Percentiles rank a stretch among this genome's conserved stretches.
phyloP scores from a whole-genome alignment of 768 basidiomycete species.

The Lyophyllum decastes region DNA sequence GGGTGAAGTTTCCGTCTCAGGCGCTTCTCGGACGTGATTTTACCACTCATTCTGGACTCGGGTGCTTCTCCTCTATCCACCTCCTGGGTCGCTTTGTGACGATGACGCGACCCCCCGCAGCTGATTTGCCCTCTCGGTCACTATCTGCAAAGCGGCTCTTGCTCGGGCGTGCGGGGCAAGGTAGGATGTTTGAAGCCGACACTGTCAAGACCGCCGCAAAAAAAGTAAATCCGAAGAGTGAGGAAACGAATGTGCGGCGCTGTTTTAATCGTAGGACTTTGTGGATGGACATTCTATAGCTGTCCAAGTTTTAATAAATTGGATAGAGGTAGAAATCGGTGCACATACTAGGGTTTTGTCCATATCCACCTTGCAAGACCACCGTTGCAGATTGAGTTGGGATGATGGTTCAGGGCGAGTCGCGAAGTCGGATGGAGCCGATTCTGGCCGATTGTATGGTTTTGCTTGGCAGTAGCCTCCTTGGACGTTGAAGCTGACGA shows the following conservation, averaged over 20 bases:
- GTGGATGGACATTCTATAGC: conserved; percentile 55
- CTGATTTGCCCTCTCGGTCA: conserved; percentile 27
- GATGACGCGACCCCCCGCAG: conserved; percentile 40
- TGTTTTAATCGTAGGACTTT: conserved; percentile 63
- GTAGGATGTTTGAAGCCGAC: conserved; percentile 74
- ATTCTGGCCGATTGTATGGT: conserved; percentile 37
- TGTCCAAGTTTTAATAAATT: conserved; percentile 12
- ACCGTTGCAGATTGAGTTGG: background rate
- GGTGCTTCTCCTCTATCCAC: conserved; percentile 80
- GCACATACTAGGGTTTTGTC: conserved; percentile 23
- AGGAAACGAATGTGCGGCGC: conserved; percentile 73
- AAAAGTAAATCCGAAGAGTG: conserved; percentile 81
- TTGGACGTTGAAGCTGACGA: conserved; percentile 1
- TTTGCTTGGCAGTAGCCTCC: conserved; percentile 25
- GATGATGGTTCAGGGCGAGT: background rate
- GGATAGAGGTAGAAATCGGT: background rate
- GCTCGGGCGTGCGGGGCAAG: conserved; percentile 73
- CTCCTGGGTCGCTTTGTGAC: conserved; percentile 64
- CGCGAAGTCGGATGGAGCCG: conserved; percentile 22
- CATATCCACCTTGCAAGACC: conserved; percentile 24
- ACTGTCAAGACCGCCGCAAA: conserved; percentile 79
- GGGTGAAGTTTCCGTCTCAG: background rate
- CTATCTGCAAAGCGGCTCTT: conserved; percentile 62
- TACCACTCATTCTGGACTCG: conserved; percentile 26
- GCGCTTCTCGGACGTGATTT: background rate